Base-by-base conservation (phyloP, 805 yeast species). In the Clavispora vitiphila region DNA sequence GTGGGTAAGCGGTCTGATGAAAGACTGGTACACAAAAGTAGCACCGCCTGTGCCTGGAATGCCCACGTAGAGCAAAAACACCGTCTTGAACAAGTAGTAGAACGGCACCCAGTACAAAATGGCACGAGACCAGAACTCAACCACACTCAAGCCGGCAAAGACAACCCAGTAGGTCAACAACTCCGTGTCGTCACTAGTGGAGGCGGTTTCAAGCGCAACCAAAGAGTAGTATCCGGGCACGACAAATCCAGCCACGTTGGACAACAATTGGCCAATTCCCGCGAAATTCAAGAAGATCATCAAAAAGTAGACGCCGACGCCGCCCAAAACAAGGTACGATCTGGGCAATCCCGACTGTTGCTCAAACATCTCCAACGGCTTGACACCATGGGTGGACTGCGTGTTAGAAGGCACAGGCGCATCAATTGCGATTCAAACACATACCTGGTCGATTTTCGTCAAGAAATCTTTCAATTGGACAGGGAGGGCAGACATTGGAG, bases 81-180 rank as follows among this genome's bases (percentile, higher is more conserved):
- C 54, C 39, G 96, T 86, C 80, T 93, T 93, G 73, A 93, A 75
- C 59, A 93, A 79, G 80, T 90, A 93, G 77, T 93, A 93, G 62
- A 93, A 89, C 58, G 99, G 99, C 53, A 93, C 69, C 95, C 96
- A 87, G 77, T 89, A 89, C 45, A 91, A 74, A 56, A 93, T 83
- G 27, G 96, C 84, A 58, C 81, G 79, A 41, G 96, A 82, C 98
- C 97, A 93, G 77, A 88, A 93, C 72, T 93, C 99, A 57, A 88
- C 62, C 40, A 93, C 90, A 64, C 82, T 87, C 71, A 93, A 78
- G 55, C 82, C 81, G 12, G 96, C 96, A 61, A 86, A 93, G n/a
- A 93, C 96, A 44, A 93, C 96, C 99, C 99, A 93, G 74, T 93
- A 93, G 11, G 97, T 86, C 59, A 93, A 77, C 61, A 86, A 78